A percentile compares a stretch with the other conserved stretches of the same genome.
Conservation (phyloP, 2,329 filamentous ascomycete genomes). For the Alternaria sp. region DNA sequence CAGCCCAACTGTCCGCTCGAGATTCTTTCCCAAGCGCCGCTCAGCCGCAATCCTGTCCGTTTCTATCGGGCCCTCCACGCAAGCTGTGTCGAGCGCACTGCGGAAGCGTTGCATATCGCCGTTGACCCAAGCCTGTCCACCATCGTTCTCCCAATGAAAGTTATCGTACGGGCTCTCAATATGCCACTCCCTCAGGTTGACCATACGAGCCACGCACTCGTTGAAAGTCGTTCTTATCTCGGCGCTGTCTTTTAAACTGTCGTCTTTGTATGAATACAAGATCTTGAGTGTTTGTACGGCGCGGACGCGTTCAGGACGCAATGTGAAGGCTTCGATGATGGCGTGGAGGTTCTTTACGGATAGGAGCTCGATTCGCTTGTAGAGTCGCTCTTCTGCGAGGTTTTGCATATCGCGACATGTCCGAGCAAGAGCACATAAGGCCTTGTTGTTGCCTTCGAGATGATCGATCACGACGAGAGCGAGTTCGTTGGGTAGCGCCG, state of each 20-base stretch:
- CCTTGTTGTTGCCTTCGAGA: conserved; percentile 27
- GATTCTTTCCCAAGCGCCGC: conserved; percentile 12
- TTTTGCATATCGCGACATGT: conserved; percentile 39
- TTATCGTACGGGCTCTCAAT: conserved; percentile 47
- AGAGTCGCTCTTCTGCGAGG: conserved; percentile 42
- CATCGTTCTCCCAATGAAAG: conserved; percentile 35
- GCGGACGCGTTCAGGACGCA: conserved; percentile 32
- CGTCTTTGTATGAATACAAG: conserved; percentile 32
- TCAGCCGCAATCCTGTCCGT: conserved; percentile 20
- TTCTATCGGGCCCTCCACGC: conserved; percentile 23
- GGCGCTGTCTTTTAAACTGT: conserved; percentile 25
- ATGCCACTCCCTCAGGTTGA: conserved; percentile 38
- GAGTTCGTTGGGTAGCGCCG: conserved; percentile 37
- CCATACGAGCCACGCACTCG: conserved; percentile 36
- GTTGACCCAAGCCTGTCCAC: conserved; percentile 39
- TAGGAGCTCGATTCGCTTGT: conserved; percentile 37
- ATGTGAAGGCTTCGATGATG: conserved; percentile 34
- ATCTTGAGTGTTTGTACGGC: conserved; percentile 43
- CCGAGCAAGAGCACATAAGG: conserved; percentile 36
- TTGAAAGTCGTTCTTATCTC: conserved; percentile 37
- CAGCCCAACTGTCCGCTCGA: conserved; percentile 30
- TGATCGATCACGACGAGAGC: conserved; percentile 36
- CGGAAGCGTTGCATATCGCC: conserved; percentile 43
- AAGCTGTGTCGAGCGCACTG: conserved; percentile 33
- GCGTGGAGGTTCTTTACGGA: conserved; percentile 32